A percentile compares a stretch with the other conserved stretches of the same genome.
Evolutionary conservation across 2,329 filamentous ascomycete species (phyloP).

Genomic region (Emmonsia crescens): DNA sequence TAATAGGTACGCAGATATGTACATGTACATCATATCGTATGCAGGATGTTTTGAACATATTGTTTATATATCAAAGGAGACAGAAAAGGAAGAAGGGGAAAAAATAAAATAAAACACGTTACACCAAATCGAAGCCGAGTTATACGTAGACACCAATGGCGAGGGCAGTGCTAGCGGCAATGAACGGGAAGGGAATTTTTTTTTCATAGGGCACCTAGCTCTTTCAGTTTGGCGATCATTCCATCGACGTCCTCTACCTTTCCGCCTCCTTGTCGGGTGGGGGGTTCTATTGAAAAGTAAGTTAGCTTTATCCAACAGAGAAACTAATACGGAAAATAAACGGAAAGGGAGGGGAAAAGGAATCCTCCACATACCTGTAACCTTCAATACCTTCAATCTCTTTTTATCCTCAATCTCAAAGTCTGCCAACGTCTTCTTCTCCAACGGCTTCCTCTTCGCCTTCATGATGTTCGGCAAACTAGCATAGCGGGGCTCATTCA

Average conservation of each 20-base stretch:
- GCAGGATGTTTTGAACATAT: neutral
- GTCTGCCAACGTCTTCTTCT: constrained; percentile 80
- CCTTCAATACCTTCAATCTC: constrained; percentile 81
- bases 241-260: constrained; percentile 97
- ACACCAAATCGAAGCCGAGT: neutral
- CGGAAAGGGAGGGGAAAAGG: constrained; percentile 3
- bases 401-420: constrained; percentile 64
- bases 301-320: constrained; percentile 5
- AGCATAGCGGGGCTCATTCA: constrained; percentile 93
- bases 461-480: constrained; percentile 99
- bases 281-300: constrained; percentile 53
- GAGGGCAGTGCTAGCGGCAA: neutral
- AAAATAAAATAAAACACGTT: neutral
- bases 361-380: constrained; percentile 51
- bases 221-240: constrained; percentile 88
- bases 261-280: constrained; percentile 77
- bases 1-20: neutral
- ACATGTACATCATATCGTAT: neutral
- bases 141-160: neutral
- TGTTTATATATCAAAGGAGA: neutral
- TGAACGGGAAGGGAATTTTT: neutral
- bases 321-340: constrained; percentile 3
- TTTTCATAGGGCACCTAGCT: constrained; percentile 73
- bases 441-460: constrained; percentile 98
- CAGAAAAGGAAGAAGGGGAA: neutral